A percentile compares a stretch with the other conserved stretches of the same genome.
These are phyloP conservation scores for Dioscorea alata DNA, from an alignment of 106 monocot species.

Conservation along the genomic window DNA sequence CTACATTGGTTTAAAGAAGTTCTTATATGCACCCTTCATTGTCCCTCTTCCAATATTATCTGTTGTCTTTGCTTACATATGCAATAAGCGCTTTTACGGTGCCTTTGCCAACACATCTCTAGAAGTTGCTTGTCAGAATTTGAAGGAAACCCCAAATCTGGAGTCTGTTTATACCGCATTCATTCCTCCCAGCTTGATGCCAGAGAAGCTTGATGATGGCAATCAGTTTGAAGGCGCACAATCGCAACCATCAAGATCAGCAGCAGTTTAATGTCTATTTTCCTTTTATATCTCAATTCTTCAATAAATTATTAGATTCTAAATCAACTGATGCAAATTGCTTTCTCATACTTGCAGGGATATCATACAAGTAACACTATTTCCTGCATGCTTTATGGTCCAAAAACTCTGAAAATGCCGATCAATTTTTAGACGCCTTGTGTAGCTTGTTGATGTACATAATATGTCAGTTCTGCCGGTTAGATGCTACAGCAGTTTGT, in stretches of 20 bases:
- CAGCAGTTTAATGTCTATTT: no score
- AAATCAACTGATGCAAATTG: no score
- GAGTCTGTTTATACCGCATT: constrained; percentile 47
- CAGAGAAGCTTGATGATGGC: constrained; percentile 47
- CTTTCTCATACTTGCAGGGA: no score
- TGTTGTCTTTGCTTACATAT: constrained; percentile 50
- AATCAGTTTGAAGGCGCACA: constrained; percentile 52
- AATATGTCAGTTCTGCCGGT: no score
- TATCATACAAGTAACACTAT: no score
- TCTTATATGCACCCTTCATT: constrained; percentile 49
- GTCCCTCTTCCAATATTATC: constrained; percentile 50
- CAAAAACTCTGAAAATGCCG: no score
- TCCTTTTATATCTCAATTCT: no score
- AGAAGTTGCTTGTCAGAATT: constrained; percentile 36
- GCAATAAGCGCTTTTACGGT: constrained; percentile 62
- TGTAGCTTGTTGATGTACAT: no score
- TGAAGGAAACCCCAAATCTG: constrained; percentile 49
- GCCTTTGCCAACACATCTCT: constrained; percentile 66
- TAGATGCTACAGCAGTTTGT: no score
- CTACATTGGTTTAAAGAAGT: constrained; percentile 67
- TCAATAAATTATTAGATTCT: no score
- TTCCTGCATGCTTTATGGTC: no score
- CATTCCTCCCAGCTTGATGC: constrained; percentile 58
- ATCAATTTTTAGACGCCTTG: no score
- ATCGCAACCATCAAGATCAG: constrained; percentile 32